These are phyloP conservation scores for Microbotryomycetes sp. DNA, from an alignment of 1,284 basidiomycete species.

Conservation along the genomic window DNA sequence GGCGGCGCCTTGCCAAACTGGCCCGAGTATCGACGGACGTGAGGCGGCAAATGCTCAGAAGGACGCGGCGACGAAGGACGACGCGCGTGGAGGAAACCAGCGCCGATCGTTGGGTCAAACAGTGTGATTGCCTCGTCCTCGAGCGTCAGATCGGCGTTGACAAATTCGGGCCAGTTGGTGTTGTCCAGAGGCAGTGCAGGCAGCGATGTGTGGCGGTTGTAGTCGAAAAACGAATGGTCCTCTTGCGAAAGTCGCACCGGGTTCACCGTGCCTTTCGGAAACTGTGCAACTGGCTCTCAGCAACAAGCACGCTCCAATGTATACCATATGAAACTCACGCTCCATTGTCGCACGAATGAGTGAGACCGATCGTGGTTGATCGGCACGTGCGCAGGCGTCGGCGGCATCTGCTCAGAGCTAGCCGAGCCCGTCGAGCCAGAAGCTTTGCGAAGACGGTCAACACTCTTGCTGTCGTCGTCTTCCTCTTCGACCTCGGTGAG, in stretches of 20 bases:
- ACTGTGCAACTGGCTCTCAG: slow-evolving; percentile 7
- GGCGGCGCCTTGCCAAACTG: slow-evolving; percentile 24
- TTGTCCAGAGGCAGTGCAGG: slow-evolving; percentile 26
- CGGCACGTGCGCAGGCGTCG: slow-evolving; percentile 10
- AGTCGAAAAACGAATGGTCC: slow-evolving; percentile 29
- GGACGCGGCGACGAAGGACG: slow-evolving; percentile 30
- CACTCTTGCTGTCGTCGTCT: slow-evolving; percentile 19
- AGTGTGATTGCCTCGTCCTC: slow-evolving; percentile 22
- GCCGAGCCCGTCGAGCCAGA: slow-evolving; percentile 9
- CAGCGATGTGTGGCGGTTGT: slow-evolving; percentile 31
- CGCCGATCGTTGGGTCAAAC: slow-evolving; percentile 6
- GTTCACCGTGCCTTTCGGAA: slow-evolving; percentile 26
- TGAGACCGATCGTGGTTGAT: slow-evolving; percentile 25
- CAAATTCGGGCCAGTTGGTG: slow-evolving; percentile 25
- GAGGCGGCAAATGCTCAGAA: slow-evolving; percentile 20
- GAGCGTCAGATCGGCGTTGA: slow-evolving; percentile 27
- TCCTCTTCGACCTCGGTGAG: slow-evolving; percentile 37
- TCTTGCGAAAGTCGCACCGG: slow-evolving; percentile 25
- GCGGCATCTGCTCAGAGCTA: slow-evolving; percentile 22
- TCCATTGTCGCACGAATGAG: slow-evolving; percentile 30
- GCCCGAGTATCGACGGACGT: slow-evolving; percentile 22
- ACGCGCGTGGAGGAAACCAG: slow-evolving; percentile 14
- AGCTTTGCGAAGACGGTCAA: background rate
- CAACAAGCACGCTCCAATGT: background rate
- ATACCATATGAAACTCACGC: slow-evolving; percentile 14